A percentile compares a stretch with the other conserved stretches of the same genome.
phyloP scores from a whole-genome alignment of 768 basidiomycete genomes.

The Hericium rajendrae region DNA sequence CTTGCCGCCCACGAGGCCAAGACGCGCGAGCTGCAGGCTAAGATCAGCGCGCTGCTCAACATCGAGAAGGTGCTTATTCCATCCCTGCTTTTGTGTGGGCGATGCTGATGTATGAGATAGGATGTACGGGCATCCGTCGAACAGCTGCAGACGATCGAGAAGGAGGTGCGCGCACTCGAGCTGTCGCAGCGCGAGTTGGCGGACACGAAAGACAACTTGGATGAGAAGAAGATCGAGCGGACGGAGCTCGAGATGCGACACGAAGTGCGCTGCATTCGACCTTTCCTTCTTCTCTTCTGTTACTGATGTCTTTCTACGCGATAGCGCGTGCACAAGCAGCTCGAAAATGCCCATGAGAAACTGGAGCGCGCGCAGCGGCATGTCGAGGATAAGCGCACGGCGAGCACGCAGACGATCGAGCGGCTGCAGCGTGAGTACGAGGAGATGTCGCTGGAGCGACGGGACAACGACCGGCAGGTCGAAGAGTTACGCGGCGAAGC shows the following conservation, averaged over 20 bases:
- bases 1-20: constrained; percentile 62
- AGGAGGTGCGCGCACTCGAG: constrained; percentile 56
- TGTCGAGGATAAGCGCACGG: constrained; percentile 67
- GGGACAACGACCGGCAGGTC: constrained; percentile 70
- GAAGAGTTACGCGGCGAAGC: constrained; percentile 69
- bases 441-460: constrained; percentile 64
- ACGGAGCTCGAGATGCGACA: constrained; percentile 57
- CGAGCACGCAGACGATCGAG: constrained; percentile 67
- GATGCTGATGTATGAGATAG: constrained; percentile 25
- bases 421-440: constrained; percentile 72
- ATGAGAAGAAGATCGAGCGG: constrained; percentile 65
- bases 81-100: no score
- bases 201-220: constrained; percentile 58
- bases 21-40: constrained; percentile 65
- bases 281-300: background rate
- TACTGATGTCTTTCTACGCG: background rate
- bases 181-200: constrained; percentile 55
- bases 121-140: constrained; percentile 65
- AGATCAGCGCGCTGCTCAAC: constrained; percentile 57
- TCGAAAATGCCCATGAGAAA: constrained; percentile 75
- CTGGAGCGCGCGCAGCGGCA: constrained; percentile 70
- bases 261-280: constrained; percentile 36
- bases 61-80: constrained; percentile 62
- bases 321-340: constrained; percentile 75
- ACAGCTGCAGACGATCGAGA: constrained; percentile 66